phyloP scores from a whole-genome alignment of 306 rosid genomes.

The Morella rubra region DNA sequence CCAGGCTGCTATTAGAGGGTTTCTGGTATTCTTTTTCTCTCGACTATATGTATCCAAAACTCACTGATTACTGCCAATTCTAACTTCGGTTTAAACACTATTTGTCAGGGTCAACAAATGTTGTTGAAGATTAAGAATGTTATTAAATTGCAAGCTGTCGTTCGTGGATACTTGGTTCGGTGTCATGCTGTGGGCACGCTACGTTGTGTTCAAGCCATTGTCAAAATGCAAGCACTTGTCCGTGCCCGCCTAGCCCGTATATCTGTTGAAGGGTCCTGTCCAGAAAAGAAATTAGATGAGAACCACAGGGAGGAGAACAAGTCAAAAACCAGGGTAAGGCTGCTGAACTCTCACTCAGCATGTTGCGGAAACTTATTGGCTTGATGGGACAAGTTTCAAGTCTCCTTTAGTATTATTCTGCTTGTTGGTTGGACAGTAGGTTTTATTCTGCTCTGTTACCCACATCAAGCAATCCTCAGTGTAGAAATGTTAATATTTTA shows the following conservation, averaged over 20 bases:
- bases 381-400: not conserved
- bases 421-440: not conserved
- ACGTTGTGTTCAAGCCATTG: slow-evolving; percentile 84
- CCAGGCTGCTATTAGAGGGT: slow-evolving; percentile 78
- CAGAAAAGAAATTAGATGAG: slow-evolving; percentile 29
- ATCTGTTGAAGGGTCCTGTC: slow-evolving; percentile 21
- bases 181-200: slow-evolving; percentile 87
- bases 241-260: slow-evolving; percentile 66
- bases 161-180: slow-evolving; percentile 92
- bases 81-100: slow-evolving; percentile 17
- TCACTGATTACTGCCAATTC: slow-evolving; percentile 6
- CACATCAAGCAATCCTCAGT: not conserved
- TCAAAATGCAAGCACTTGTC: slow-evolving; percentile 81
- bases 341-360: slow-evolving; percentile 12
- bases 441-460: not conserved
- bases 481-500: not conserved
- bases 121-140: slow-evolving; percentile 51
- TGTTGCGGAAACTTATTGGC: not conserved
- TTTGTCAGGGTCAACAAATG: slow-evolving; percentile 60
- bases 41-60: slow-evolving; percentile 16
- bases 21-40: slow-evolving; percentile 55
- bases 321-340: slow-evolving; percentile 48
- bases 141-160: slow-evolving; percentile 89
- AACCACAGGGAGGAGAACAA: slow-evolving; percentile 28
- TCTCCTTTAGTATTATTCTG: not conserved